Conservation (phyloP, 805 yeast genomes). For the Schizosaccharomyces pombe region DNA sequence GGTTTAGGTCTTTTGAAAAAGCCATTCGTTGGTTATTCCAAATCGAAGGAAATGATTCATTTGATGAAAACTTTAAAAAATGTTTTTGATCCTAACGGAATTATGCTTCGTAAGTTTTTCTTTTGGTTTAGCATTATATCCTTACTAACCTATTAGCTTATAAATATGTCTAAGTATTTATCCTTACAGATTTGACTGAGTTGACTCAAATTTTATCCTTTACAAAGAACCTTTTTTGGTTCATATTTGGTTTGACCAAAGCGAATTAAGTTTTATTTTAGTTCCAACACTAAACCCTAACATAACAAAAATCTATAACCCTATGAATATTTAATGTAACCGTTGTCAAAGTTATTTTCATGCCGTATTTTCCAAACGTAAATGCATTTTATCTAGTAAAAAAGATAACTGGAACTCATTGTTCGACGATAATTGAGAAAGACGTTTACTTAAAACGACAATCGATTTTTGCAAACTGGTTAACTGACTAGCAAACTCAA, state of each 20-base stretch:
- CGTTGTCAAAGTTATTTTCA: not conserved
- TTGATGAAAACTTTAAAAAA: slow-evolving; percentile 58
- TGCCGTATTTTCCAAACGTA: not conserved
- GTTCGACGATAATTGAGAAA: not conserved
- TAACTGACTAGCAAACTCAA: slow-evolving; percentile 24
- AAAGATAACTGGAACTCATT: not conserved
- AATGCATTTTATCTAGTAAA: not conserved
- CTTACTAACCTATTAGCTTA: not conserved
- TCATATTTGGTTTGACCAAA: too few relatives aligned
- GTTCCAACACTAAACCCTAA: slow-evolving; percentile 1
- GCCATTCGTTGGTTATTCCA: slow-evolving; percentile 66
- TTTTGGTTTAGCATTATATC: slow-evolving; percentile 20
- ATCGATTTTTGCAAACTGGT: slow-evolving; percentile 8
- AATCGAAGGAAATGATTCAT: slow-evolving; percentile 42
- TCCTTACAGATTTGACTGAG: too few relatives aligned
- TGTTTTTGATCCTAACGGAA: slow-evolving; percentile 75
- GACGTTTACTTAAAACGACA: not conserved
- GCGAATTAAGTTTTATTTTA: not conserved
- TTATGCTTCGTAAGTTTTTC: slow-evolving; percentile 35
- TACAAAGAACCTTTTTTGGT: too few relatives aligned
- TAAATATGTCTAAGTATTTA: not conserved
- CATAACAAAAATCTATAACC: slow-evolving; percentile 7
- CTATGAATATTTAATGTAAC: too few relatives aligned
- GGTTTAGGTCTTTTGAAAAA: slow-evolving; percentile 95
- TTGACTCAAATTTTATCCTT: too few relatives aligned